phyloP scores from a whole-genome alignment of 2,329 filamentous ascomycete species.

The Drechslerella coelobrocha region DNA sequence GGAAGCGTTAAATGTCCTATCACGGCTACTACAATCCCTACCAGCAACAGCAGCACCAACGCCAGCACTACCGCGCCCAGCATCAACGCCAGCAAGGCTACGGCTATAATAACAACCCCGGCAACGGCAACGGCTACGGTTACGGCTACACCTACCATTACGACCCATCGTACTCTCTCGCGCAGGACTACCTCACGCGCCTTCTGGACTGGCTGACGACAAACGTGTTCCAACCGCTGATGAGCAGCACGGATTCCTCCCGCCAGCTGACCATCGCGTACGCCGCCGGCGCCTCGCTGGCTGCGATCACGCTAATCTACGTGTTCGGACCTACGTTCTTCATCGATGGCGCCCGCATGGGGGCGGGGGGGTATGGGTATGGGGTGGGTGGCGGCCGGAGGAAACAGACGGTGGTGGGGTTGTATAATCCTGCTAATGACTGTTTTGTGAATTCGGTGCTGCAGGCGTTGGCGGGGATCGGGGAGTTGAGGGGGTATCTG shows the following conservation, averaged over 20 bases:
- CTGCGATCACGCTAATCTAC: slow-evolving; percentile 92
- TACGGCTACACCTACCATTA: neutral
- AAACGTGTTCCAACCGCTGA: slow-evolving; percentile 16
- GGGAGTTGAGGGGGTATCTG: slow-evolving; percentile 86
- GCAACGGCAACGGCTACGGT: slow-evolving; percentile 19
- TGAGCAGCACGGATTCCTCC: slow-evolving; percentile 57
- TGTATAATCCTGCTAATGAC: slow-evolving; percentile 90
- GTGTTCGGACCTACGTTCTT: slow-evolving; percentile 98
- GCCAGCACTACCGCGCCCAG: too few relatives aligned
- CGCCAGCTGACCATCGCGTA: slow-evolving; percentile 86
- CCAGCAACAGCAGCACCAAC: neutral
- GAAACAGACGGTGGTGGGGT: slow-evolving; percentile 86
- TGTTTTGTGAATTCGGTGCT: slow-evolving; percentile 90
- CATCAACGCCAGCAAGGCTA: too few relatives aligned
- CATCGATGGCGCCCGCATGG: slow-evolving; percentile 62
- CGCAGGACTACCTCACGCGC: slow-evolving; percentile 15
- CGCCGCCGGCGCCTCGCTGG: slow-evolving; percentile 91
- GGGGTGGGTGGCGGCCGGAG: slow-evolving; percentile 58
- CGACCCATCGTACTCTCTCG: neutral
- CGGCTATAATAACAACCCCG: too few relatives aligned
- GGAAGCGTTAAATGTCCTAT: slow-evolving; percentile 48
- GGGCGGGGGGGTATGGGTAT: slow-evolving; percentile 10
- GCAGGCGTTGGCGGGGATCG: slow-evolving; percentile 87
- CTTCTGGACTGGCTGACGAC: slow-evolving; percentile 21
- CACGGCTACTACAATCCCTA: slow-evolving; percentile 47